Evolutionary conservation across 2,329 filamentous ascomycete genomes (phyloP).

Genomic region (Rhinocladiella similis): DNA sequence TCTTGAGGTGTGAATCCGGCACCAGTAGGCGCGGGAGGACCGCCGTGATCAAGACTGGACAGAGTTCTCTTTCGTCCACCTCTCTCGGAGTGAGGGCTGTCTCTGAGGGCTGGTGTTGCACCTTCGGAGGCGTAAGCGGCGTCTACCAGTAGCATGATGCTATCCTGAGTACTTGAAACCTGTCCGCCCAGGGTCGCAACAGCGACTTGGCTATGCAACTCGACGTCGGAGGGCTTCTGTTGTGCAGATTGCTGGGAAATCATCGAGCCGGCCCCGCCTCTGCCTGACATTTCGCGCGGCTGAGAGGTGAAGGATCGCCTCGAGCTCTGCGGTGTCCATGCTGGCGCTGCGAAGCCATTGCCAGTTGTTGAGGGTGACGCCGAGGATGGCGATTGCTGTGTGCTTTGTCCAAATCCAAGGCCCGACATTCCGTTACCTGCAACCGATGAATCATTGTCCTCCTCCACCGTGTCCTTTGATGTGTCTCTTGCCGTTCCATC

Average conservation of each 20-base stretch:
- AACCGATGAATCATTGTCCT: slow-evolving; percentile 4
- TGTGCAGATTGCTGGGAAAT: background rate
- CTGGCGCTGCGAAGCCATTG: slow-evolving; percentile 9
- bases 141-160: slow-evolving; percentile 21
- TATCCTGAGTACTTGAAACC: slow-evolving; percentile 22
- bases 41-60: slow-evolving; percentile 17
- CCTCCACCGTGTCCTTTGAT: slow-evolving; percentile 3
- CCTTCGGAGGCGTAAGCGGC: slow-evolving; percentile 19
- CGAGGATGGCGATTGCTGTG: background rate
- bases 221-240: slow-evolving; percentile 13
- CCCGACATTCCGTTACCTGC: slow-evolving; percentile 1
- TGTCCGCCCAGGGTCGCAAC: slow-evolving; percentile 20
- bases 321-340: slow-evolving; percentile 14
- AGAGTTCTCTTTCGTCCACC: slow-evolving; percentile 16
- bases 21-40: slow-evolving; percentile 32
- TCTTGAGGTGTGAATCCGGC: slow-evolving; percentile 18
- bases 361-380: slow-evolving; percentile 4
- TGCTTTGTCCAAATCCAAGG: slow-evolving; percentile 4
- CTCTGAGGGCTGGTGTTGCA: slow-evolving; percentile 12
- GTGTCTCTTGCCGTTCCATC: slow-evolving; percentile 22
- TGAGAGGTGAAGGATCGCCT: slow-evolving; percentile 19
- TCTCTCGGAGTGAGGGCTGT: slow-evolving; percentile 21
- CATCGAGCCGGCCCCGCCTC: background rate
- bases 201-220: slow-evolving; percentile 22
- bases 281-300: slow-evolving; percentile 9